Evolutionary conservation across 768 basidiomycete genomes (phyloP).

Genomic region (Trametes meyenii): DNA sequence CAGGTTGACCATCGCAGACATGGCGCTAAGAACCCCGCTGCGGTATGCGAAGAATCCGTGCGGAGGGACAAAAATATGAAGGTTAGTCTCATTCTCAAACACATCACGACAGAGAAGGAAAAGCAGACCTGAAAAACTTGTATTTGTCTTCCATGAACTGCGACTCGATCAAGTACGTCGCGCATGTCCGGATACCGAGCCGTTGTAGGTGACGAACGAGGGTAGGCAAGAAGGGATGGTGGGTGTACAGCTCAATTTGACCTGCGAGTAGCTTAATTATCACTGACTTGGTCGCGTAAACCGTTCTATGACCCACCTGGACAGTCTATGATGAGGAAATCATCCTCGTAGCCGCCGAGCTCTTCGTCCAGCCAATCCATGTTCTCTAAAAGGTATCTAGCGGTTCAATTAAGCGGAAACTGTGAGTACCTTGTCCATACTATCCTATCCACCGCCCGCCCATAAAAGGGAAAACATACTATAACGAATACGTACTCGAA

Average conservation of each 20-base stretch:
- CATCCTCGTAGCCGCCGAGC: conserved; percentile 91
- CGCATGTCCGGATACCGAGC: conserved; percentile 84
- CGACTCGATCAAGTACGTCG: conserved; percentile 91
- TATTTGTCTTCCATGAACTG: conserved; percentile 99
- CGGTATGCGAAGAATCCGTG: background rate
- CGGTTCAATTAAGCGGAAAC: background rate
- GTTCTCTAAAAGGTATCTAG: conserved; percentile 92
- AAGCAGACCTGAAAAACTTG: conserved; percentile 89
- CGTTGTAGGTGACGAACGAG: conserved; percentile 76
- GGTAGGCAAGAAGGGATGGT: conserved; percentile 93
- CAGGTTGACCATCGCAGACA: conserved; percentile 99
- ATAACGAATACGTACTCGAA: conserved; percentile 84
- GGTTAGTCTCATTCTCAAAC: background rate
- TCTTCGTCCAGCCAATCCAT: conserved; percentile 99
- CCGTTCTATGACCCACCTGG: conserved; percentile 55
- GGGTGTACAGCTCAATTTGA: conserved; percentile 98
- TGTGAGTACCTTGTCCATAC: no score
- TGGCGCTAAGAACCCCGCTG: conserved; percentile 93
- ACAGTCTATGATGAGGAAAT: conserved; percentile 93
- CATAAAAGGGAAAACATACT: background rate
- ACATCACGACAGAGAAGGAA: background rate
- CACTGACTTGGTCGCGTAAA: background rate
- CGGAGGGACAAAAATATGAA: background rate
- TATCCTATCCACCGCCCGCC: no score
- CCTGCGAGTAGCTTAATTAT: conserved; percentile 40